These are phyloP conservation scores for Argentina anserina DNA, from an alignment of 306 rosid species.

Conservation along the genomic window DNA sequence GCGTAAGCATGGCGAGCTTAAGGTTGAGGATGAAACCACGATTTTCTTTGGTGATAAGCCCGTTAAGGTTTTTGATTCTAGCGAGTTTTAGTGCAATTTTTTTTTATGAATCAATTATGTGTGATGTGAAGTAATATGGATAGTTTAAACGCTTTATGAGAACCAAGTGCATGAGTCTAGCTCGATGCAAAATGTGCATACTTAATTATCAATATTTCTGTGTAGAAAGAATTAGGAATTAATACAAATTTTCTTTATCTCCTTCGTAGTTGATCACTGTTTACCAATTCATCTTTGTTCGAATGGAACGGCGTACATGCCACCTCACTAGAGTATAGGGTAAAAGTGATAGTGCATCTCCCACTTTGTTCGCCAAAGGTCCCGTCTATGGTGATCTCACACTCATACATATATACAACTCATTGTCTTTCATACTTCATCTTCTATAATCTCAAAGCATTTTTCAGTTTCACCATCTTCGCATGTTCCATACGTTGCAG, in stretches of 20 bases:
- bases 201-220: too few relatives aligned
- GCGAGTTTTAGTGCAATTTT: too few relatives aligned
- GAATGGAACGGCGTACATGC: slow-evolving; percentile 6
- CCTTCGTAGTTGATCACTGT: neutral
- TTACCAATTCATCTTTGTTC: slow-evolving; percentile 18
- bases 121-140: too few relatives aligned
- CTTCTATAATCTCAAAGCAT: neutral
- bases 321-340: neutral
- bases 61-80: neutral
- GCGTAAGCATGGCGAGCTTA: slow-evolving; percentile 6
- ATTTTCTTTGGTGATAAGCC: slow-evolving; percentile 6
- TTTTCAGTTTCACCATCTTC: neutral
- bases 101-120: too few relatives aligned
- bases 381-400: neutral
- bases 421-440: neutral
- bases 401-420: neutral
- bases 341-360: neutral
- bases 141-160: too few relatives aligned
- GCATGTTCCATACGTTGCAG: neutral
- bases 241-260: too few relatives aligned
- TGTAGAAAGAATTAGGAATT: too few relatives aligned
- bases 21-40: slow-evolving; percentile 1
- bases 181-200: too few relatives aligned
- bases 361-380: neutral
- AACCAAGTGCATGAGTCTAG: too few relatives aligned